Evolutionary conservation across 345 rosid genomes (phyloP).

Genomic region (Rhodamnia argentea): DNA sequence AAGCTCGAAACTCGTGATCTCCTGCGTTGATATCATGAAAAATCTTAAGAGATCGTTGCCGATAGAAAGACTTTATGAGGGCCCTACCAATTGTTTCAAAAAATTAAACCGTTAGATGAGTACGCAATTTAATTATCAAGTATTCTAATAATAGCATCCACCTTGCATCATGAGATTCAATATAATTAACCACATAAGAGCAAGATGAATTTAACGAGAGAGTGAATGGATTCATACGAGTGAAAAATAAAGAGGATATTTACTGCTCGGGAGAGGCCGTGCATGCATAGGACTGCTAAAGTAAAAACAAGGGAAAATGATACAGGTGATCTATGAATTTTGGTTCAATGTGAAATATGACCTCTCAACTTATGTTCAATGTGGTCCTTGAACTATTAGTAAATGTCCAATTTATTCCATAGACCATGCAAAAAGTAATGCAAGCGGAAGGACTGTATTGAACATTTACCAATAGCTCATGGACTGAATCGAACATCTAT

Average conservation of each 20-base stretch:
- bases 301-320: not conserved
- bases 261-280: not conserved
- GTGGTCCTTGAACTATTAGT: not conserved
- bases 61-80: fast-evolving
- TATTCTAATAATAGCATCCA: not conserved
- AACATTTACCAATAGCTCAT: no score
- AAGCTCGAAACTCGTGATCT: not conserved
- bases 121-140: not conserved
- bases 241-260: not conserved
- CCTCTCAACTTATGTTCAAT: fast-evolving
- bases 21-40: not conserved
- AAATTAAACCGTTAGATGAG: not conserved
- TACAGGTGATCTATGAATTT: not conserved
- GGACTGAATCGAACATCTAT: not conserved
- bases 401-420: not conserved
- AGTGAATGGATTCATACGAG: not conserved
- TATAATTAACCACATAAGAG: not conserved
- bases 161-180: not conserved
- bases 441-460: fast-evolving
- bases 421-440: not conserved
- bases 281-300: not conserved
- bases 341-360: not conserved
- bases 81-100: not conserved
- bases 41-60: fast-evolving
- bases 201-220: not conserved